Conservation (phyloP, 768 basidiomycete genomes). For the Psilocybe tampanensis region DNA sequence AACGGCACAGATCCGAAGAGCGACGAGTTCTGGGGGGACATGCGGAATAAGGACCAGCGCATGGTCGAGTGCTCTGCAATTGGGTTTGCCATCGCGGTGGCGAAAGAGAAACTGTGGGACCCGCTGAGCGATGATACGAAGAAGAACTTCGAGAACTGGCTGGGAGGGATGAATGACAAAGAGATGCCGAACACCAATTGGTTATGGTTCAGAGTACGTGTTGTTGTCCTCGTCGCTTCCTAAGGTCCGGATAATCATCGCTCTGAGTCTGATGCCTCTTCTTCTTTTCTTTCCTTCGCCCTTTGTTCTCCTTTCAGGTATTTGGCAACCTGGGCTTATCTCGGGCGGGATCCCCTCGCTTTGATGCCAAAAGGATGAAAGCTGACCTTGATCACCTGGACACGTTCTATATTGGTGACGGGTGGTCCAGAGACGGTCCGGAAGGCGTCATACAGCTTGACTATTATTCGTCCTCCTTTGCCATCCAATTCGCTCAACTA, state of each 20-base stretch:
- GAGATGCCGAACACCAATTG: slow-evolving; percentile 85
- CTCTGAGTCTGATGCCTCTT: not conserved
- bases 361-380: slow-evolving; percentile 63
- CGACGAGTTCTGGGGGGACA: slow-evolving; percentile 77
- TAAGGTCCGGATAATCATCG: not conserved
- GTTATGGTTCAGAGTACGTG: slow-evolving; percentile 76
- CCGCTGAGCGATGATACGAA: slow-evolving; percentile 55
- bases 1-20: slow-evolving; percentile 69
- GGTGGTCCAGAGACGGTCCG: slow-evolving; percentile 80
- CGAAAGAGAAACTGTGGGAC: slow-evolving; percentile 66
- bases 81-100: slow-evolving; percentile 70
- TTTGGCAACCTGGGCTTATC: slow-evolving; percentile 76
- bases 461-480: slow-evolving; percentile 80
- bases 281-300: not conserved
- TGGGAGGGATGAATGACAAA: slow-evolving; percentile 79
- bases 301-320: slow-evolving; percentile 45
- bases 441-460: slow-evolving; percentile 79
- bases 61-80: slow-evolving; percentile 85
- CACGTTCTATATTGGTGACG: slow-evolving; percentile 75
- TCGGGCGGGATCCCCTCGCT: slow-evolving; percentile 59
- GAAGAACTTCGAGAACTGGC: slow-evolving; percentile 62
- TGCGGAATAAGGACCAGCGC: slow-evolving; percentile 74
- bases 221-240: not conserved
- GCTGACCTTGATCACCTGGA: slow-evolving; percentile 77
- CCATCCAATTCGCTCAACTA: slow-evolving; percentile 76